A percentile compares a stretch with the other conserved stretches of the same genome.
Evolutionary conservation across 345 rosid genomes (phyloP).

Genomic region (Aquilaria yunnanensis): DNA sequence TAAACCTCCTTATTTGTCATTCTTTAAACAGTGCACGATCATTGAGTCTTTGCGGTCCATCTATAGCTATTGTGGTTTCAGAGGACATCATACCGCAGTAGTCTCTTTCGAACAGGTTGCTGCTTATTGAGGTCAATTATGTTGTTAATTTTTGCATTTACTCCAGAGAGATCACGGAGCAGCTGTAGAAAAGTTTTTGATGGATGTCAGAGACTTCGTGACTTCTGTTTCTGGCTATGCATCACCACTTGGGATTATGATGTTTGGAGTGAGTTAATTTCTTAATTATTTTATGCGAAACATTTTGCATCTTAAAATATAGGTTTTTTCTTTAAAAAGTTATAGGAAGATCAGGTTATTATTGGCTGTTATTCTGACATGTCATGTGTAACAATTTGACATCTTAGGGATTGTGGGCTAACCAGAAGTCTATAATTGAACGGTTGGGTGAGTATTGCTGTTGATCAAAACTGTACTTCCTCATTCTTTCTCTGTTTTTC

Average conservation of each 20-base stretch:
- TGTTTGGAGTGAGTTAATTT: conserved; percentile 56
- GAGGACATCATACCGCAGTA: not conserved
- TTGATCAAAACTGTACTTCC: not conserved
- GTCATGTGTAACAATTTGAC: conserved; percentile 5
- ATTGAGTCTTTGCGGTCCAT: not conserved
- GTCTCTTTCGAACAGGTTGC: not conserved
- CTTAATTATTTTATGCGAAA: not conserved
- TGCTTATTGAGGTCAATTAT: conserved; percentile 10
- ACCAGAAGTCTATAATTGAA: conserved; percentile 42
- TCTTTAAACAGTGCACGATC: not conserved
- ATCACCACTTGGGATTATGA: conserved; percentile 58
- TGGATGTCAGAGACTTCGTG: conserved; percentile 46
- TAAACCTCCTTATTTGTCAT: not conserved
- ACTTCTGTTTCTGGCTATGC: conserved; percentile 43
- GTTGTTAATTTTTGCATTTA: not conserved
- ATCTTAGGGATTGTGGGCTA: conserved; percentile 34
- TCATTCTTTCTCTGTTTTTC: not conserved
- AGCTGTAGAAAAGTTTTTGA: conserved; percentile 46
- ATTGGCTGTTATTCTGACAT: conserved; percentile 6
- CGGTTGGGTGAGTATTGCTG: conserved; percentile 51
- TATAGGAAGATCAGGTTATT: too few relatives aligned
- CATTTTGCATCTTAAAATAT: conserved; percentile 5
- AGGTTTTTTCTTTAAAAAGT: not conserved
- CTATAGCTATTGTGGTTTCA: not conserved
- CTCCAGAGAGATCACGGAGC: conserved; percentile 31